These are phyloP conservation scores for Actinomucor elegans DNA, from an alignment of 371 early-diverging fungal species.

Conservation along the genomic window DNA sequence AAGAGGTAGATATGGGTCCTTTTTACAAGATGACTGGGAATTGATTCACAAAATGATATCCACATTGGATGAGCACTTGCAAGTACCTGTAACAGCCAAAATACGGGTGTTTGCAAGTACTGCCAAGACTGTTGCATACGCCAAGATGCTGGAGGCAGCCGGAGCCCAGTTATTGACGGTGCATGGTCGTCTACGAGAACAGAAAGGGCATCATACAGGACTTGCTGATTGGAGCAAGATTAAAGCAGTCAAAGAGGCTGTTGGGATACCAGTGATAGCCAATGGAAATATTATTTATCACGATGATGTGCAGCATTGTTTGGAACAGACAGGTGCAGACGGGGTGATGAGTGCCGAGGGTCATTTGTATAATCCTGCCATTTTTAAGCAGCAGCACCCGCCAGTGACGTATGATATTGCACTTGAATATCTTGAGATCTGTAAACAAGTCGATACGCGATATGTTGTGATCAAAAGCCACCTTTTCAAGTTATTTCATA, in stretches of 20 bases:
- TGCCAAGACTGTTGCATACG: conserved; percentile 89
- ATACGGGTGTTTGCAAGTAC: conserved; percentile 90
- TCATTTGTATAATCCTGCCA: conserved; percentile 84
- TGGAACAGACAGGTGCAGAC: conserved; percentile 82
- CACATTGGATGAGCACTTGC: conserved; percentile 71
- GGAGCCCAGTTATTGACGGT: conserved; percentile 91
- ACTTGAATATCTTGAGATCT: conserved; percentile 80
- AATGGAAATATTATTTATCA: conserved; percentile 93
- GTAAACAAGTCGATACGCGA: conserved; percentile 33
- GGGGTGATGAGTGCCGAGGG: conserved; percentile 96
- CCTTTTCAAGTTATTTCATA: conserved; percentile 83
- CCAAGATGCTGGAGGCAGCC: conserved; percentile 89
- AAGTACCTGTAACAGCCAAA: conserved; percentile 95
- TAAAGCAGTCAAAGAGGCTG: conserved; percentile 72
- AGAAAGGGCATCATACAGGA: conserved; percentile 91
- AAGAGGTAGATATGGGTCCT: conserved; percentile 94
- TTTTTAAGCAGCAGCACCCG: conserved; percentile 57
- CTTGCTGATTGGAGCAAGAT: conserved; percentile 97
- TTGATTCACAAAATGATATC: conserved; percentile 69
- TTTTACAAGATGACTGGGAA: conserved; percentile 93
- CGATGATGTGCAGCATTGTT: conserved; percentile 80
- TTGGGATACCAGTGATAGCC: conserved; percentile 81
- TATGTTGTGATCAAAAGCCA: conserved; percentile 88
- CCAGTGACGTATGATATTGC: conserved; percentile 70
- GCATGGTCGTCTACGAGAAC: conserved; percentile 93